A percentile compares a stretch with the other conserved stretches of the same genome.
These are phyloP conservation scores for Beauveria varroae DNA, from an alignment of 2,329 filamentous ascomycete species.

Conservation along the genomic window DNA sequence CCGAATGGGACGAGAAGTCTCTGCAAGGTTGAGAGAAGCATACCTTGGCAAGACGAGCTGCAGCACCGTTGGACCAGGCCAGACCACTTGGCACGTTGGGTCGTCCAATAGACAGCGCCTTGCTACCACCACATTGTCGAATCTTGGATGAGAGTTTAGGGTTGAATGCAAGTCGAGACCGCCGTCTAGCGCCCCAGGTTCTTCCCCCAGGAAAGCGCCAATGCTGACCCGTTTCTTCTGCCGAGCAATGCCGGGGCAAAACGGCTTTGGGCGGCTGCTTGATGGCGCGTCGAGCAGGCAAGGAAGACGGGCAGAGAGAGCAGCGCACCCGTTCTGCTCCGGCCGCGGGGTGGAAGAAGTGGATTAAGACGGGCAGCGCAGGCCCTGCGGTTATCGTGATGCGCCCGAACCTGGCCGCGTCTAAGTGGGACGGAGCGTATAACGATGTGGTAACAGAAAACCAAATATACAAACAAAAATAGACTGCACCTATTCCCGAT, in stretches of 20 bases:
- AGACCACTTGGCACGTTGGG: background rate
- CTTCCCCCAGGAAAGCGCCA: background rate
- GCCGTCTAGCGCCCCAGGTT: background rate
- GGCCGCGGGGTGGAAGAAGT: constrained; percentile 4
- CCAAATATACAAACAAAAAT: background rate
- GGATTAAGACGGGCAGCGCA: constrained; percentile 4
- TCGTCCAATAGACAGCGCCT: background rate
- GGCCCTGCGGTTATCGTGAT: constrained; percentile 11
- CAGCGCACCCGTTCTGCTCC: constrained; percentile 8
- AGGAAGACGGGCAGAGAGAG: background rate
- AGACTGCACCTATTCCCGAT: background rate
- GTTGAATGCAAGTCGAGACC: background rate
- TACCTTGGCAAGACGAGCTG: background rate
- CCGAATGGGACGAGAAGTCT: background rate
- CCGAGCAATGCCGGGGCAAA: background rate
- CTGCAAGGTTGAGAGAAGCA: background rate
- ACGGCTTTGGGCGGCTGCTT: constrained; percentile 5
- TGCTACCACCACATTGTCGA: background rate
- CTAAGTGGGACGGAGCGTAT: constrained; percentile 12
- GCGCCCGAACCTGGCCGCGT: constrained; percentile 11
- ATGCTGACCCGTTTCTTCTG: background rate
- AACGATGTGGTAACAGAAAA: constrained; percentile 10
- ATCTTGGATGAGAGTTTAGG: background rate
- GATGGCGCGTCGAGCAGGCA: background rate
- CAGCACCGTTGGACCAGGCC: background rate